phyloP scores from a whole-genome alignment of 768 basidiomycete genomes.

The Paxillus ammoniavirescens region DNA sequence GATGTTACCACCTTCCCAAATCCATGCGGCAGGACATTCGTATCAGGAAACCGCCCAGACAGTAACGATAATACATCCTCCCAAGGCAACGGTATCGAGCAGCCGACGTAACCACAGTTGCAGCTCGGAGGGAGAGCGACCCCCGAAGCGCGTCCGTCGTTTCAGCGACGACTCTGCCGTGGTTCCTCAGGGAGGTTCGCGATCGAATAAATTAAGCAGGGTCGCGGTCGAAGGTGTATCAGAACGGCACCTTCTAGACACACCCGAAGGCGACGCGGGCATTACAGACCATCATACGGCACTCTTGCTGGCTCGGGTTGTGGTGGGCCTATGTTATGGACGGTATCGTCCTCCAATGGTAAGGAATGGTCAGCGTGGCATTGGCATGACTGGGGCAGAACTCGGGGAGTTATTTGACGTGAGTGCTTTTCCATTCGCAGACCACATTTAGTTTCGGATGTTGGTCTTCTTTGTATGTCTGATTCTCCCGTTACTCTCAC shows the following conservation, averaged over 20 bases:
- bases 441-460: neutral
- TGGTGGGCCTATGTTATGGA: conserved; percentile 23
- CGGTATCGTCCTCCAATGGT: conserved; percentile 15
- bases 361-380: conserved; percentile 4
- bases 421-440: conserved; percentile 13
- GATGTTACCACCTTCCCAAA: neutral
- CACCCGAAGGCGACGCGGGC: conserved; percentile 1
- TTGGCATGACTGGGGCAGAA: conserved; percentile 28
- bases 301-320: conserved; percentile 16
- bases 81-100: conserved; percentile 3
- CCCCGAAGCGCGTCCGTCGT: conserved; percentile 26
- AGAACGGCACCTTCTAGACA: neutral
- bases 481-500: conserved; percentile 14
- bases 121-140: conserved; percentile 27
- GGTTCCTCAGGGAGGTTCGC: conserved; percentile 5
- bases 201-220: conserved; percentile 14
- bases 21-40: conserved; percentile 3
- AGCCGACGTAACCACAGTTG: conserved; percentile 12
- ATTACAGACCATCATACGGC: conserved; percentile 15
- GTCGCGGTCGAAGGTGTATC: conserved; percentile 5
- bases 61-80: conserved; percentile 1
- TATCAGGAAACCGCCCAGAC: conserved; percentile 12
- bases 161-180: conserved; percentile 13
- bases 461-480: neutral
- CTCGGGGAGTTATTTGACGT: conserved; percentile 33